Percentiles rank a stretch among this genome's conserved stretches.
These are phyloP conservation scores for Neoscytalidium dimidiatum DNA, from an alignment of 2,329 filamentous ascomycete species.

Conservation along the genomic window DNA sequence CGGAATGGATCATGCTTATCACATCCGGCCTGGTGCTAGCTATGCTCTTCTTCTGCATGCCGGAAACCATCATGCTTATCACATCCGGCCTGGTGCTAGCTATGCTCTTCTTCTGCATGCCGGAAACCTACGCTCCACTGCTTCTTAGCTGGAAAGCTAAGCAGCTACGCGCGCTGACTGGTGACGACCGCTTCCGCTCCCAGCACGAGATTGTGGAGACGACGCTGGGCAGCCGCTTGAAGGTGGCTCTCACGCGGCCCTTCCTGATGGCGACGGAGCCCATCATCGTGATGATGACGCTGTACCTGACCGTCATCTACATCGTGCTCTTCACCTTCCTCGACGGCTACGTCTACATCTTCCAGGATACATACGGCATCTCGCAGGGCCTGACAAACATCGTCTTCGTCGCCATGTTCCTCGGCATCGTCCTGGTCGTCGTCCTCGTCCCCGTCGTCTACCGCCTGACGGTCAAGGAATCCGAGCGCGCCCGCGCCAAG, in stretches of 20 bases:
- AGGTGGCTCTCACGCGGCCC: conserved; percentile 21
- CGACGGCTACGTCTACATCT: conserved; percentile 55
- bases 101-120: conserved; percentile 43
- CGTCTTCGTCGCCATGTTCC: conserved; percentile 50
- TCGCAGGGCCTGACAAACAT: conserved; percentile 48
- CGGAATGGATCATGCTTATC: conserved; percentile 39
- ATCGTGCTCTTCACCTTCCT: conserved; percentile 58
- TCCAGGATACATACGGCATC: conserved; percentile 51
- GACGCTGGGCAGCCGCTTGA: conserved; percentile 20
- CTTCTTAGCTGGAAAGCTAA: conserved; percentile 34
- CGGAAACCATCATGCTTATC: conserved; percentile 52
- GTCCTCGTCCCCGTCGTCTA: conserved; percentile 50
- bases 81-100: conserved; percentile 32
- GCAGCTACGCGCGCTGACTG: conserved; percentile 31
- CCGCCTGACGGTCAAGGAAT: conserved; percentile 47
- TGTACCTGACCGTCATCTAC: conserved; percentile 57
- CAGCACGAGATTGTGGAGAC: conserved; percentile 26
- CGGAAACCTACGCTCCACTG: conserved; percentile 52
- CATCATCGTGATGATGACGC: conserved; percentile 50
- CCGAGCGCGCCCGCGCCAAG: conserved; percentile 38
- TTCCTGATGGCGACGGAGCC: conserved; percentile 45
- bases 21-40: conserved; percentile 32
- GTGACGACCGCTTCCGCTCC: conserved; percentile 42
- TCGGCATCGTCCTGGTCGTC: conserved; percentile 42
- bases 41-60: conserved; percentile 43